Base-by-base conservation (phyloP, 2,329 filamentous ascomycete species). In the Cladosporium sp. region DNA sequence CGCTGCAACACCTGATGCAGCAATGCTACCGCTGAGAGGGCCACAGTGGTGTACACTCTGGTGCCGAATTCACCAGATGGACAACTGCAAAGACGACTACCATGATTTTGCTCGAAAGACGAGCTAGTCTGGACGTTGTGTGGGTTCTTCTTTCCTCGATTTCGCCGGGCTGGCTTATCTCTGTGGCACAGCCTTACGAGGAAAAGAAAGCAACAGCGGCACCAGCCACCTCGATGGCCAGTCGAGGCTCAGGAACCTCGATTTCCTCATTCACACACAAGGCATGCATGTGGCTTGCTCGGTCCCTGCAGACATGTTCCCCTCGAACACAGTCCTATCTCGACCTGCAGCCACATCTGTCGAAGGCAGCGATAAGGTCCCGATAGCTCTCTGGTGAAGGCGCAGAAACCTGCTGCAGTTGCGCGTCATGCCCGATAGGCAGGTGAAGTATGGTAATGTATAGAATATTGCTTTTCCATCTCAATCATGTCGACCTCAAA, bases 321-420 rank as follows among this genome's bases (percentile, higher is more conserved):
- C 18, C 13, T 30, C 30, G 51, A 28, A 30, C 18, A 54, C 21
- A 30, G 51, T 54, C 51, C 26, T 54, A 54, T 54, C 51, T 53
- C n/a, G 14, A n/a, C 49, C 23, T 53, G 49, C 49, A 53, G 25
- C 26, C 25, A 53, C 30, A 26, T 25, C n/a, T 53, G 16, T 32
- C 30, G 28, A 54, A 54, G 51, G 26, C 51, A 32, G 51, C 51
- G 51, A 54, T 54, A 54, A 54, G 51, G 25, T 54, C 51, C 51
- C 51, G 51, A 54, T 18, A 32, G 26, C 51, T 54, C 51, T 54
- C 51, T 32, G 10, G 16, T 28, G 18, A 32, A 54, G 30, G n/a
- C 30, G 51, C 30, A 54, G 25, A 23, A 30, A 28, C 18, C 25
- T 54, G 51, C 51, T 54, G 51, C 51, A 32, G 30, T 13, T 23